A percentile compares a stretch with the other conserved stretches of the same genome.
Evolutionary conservation across 164 flowering plant species (phyloP).

Genomic region (Magnolia kwangsiensis): DNA sequence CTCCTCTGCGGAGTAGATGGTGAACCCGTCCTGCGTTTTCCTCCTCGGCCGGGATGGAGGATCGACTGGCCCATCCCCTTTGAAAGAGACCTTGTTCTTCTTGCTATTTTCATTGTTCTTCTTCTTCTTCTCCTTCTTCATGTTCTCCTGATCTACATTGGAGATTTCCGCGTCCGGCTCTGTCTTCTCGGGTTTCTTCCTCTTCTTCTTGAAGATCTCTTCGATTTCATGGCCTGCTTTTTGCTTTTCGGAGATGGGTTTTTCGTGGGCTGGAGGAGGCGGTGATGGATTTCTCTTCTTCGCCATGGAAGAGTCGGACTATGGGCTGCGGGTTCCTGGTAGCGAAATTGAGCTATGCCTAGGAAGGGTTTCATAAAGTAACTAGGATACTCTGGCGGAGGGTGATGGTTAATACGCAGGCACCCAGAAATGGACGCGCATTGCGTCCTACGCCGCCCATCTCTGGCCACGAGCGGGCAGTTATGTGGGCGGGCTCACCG

Average conservation of each 20-base stretch:
- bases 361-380: background rate
- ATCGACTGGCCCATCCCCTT: constrained; percentile 8
- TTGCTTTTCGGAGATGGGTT: constrained; percentile 11
- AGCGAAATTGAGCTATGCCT: background rate
- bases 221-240: constrained; percentile 46
- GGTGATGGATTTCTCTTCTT: background rate
- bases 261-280: background rate
- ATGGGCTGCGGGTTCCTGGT: background rate
- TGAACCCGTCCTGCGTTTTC: constrained; percentile 46
- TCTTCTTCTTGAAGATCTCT: constrained; percentile 40
- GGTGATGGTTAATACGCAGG: background rate
- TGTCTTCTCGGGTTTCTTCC: constrained; percentile 11
- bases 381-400: background rate
- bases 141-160: background rate
- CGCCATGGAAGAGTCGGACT: background rate
- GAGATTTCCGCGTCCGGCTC: too few species aligned
- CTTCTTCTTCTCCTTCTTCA: constrained; percentile 5
- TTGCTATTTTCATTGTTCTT: constrained; percentile 18
- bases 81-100: background rate
- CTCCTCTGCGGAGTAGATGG: constrained; percentile 55
- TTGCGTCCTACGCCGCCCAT: too few species aligned
- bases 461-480: too few species aligned
- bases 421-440: too few species aligned
- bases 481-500: too few species aligned
- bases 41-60: constrained; percentile 31